A percentile compares a stretch with the other conserved stretches of the same genome.
Evolutionary conservation across 306 rosid genomes (phyloP).

Genomic region (Trifolium fragiferum): DNA sequence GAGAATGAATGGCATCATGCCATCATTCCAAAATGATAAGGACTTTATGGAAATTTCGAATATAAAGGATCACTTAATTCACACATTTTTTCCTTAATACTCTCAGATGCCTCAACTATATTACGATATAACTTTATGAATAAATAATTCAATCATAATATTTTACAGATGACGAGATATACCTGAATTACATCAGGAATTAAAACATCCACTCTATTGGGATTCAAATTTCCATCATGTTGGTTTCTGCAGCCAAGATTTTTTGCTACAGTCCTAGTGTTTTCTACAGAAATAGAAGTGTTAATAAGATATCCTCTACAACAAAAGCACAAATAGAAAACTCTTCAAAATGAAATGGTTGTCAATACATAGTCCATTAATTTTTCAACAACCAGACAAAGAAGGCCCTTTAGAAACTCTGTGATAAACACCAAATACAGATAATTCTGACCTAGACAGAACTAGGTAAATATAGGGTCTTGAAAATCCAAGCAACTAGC

Average conservation of each 20-base stretch:
- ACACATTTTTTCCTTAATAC: constrained; percentile 21
- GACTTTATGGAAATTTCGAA: not conserved
- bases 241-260: constrained; percentile 83
- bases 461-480: not conserved
- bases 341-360: constrained; percentile 17
- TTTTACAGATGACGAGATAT: constrained; percentile 29
- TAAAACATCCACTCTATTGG: constrained; percentile 75
- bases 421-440: constrained; percentile 28
- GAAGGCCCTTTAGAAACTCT: constrained; percentile 14
- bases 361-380: constrained; percentile 1
- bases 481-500: constrained; percentile 29
- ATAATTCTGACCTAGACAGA: not conserved
- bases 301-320: constrained; percentile 6
- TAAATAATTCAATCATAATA: constrained; percentile 27
- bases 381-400: constrained; percentile 23
- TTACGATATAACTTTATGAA: constrained; percentile 16
- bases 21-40: constrained; percentile 2
- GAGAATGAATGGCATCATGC: constrained; percentile 23
- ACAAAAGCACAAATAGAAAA: constrained; percentile 1
- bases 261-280: constrained; percentile 83
- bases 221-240: constrained; percentile 46
- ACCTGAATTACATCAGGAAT: constrained; percentile 98
- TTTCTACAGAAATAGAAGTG: constrained; percentile 60
- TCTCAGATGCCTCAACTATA: constrained; percentile 14
- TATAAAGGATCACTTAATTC: constrained; percentile 31